Conservation (phyloP, 192 early-diverging fungal genomes). For the Umbelopsis sp. region DNA sequence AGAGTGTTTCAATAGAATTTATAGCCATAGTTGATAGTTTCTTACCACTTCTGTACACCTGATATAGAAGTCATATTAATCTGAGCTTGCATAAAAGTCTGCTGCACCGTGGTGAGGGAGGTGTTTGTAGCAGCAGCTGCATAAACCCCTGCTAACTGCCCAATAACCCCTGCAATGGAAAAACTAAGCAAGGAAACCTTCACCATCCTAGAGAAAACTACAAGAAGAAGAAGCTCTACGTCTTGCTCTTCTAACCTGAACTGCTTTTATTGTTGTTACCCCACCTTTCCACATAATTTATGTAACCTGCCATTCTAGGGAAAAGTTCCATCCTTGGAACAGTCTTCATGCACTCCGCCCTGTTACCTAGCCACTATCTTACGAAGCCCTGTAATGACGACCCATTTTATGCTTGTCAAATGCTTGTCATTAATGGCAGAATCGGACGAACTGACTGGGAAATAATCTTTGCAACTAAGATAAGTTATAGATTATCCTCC, state of each 20-base stretch:
- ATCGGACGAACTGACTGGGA: neutral
- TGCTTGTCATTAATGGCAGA: neutral
- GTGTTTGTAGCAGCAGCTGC: neutral
- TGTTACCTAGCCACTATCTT: neutral
- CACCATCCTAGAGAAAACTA: neutral
- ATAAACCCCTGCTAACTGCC: neutral
- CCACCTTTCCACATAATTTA: neutral
- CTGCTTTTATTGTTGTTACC: neutral
- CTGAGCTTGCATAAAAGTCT: constrained; percentile 16
- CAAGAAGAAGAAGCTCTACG: neutral
- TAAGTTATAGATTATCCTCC: neutral
- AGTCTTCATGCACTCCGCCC: too few species aligned
- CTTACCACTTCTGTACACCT: neutral
- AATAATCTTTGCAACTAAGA: neutral
- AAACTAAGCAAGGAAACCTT: neutral
- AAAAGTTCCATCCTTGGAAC: neutral
- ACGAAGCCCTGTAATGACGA: neutral
- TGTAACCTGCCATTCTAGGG: neutral
- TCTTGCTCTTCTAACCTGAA: neutral
- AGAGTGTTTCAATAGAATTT: neutral
- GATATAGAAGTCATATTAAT: constrained; percentile 12
- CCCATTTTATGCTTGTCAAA: neutral
- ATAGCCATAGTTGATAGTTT: neutral
- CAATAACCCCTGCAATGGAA: neutral
- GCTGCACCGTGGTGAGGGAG: neutral